A percentile compares a stretch with the other conserved stretches of the same genome.
These are phyloP conservation scores for Chaetothyriales sp. DNA, from an alignment of 2,329 filamentous ascomycete species.

Conservation along the genomic window DNA sequence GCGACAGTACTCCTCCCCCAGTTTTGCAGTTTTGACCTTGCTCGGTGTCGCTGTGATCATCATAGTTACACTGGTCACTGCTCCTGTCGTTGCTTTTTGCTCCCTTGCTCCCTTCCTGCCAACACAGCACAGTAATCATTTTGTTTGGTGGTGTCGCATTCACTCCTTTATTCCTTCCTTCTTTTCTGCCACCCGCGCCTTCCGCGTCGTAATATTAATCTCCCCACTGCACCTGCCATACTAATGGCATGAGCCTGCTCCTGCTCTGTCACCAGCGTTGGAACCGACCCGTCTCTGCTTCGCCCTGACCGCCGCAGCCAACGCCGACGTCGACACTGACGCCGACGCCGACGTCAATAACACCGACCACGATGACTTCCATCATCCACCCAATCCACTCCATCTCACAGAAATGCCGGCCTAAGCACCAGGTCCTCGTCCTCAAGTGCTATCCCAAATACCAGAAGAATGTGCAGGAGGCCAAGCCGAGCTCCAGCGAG, in stretches of 20 bases:
- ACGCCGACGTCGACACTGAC: not conserved
- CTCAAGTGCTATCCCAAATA: slow-evolving; percentile 92
- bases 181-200: not conserved
- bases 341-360: not conserved
- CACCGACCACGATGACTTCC: slow-evolving; percentile 10
- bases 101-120: not conserved
- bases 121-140: not conserved
- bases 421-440: slow-evolving; percentile 92
- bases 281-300: not conserved
- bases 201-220: not conserved
- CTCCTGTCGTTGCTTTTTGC: not conserved
- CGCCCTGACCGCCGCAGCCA: not conserved
- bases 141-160: not conserved
- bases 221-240: not conserved
- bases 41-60: not conserved
- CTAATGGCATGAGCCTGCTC: not conserved
- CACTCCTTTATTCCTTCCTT: not conserved
- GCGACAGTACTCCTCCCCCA: no score
- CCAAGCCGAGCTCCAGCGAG: slow-evolving; percentile 92
- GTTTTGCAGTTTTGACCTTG: not conserved
- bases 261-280: not conserved
- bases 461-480: slow-evolving; percentile 78
- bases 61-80: not conserved
- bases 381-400: slow-evolving; percentile 34
- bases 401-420: slow-evolving; percentile 51